Evolutionary conservation across 2,329 filamentous ascomycete genomes (phyloP).

Genomic region (Paradendryphiella salina): DNA sequence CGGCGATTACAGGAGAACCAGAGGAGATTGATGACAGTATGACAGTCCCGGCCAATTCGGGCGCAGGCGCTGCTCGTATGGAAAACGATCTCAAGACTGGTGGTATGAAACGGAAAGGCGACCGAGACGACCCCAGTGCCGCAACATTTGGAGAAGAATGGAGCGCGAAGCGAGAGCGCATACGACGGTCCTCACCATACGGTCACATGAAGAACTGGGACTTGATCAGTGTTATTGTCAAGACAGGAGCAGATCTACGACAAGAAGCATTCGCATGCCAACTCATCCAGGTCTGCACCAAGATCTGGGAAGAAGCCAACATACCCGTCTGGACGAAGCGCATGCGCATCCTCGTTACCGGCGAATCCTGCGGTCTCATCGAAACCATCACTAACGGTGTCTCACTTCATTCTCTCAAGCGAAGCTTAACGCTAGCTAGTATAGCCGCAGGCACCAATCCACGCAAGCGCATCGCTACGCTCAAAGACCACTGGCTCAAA

Average conservation of each 20-base stretch:
- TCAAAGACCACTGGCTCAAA: slow-evolving; percentile 80
- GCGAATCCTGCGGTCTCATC: slow-evolving; percentile 80
- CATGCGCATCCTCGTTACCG: slow-evolving; percentile 84
- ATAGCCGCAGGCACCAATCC: slow-evolving; percentile 74
- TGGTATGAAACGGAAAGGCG: slow-evolving; percentile 76
- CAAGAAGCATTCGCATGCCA: slow-evolving; percentile 88
- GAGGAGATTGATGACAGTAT: slow-evolving; percentile 62
- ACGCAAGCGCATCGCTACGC: slow-evolving; percentile 73
- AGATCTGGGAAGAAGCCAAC: slow-evolving; percentile 75
- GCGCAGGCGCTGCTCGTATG: slow-evolving; percentile 79
- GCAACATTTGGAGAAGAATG: slow-evolving; percentile 86
- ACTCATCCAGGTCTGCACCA: slow-evolving; percentile 77
- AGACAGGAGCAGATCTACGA: slow-evolving; percentile 79
- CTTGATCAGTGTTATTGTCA: slow-evolving; percentile 82
- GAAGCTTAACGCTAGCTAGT: slow-evolving; percentile 74
- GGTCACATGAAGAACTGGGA: slow-evolving; percentile 93
- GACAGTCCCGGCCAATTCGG: slow-evolving; percentile 62
- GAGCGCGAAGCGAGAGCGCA: slow-evolving; percentile 81
- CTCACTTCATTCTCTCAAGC: slow-evolving; percentile 82
- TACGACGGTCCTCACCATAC: slow-evolving; percentile 80
- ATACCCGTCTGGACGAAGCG: slow-evolving; percentile 85
- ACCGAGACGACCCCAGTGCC: slow-evolving; percentile 82
- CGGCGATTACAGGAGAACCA: slow-evolving; percentile 53
- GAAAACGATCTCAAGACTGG: slow-evolving; percentile 88
- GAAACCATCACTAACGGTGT: slow-evolving; percentile 89